Evolutionary conservation across 768 basidiomycete genomes (phyloP).

Genomic region (Xerocomus brunneocitrinus): DNA sequence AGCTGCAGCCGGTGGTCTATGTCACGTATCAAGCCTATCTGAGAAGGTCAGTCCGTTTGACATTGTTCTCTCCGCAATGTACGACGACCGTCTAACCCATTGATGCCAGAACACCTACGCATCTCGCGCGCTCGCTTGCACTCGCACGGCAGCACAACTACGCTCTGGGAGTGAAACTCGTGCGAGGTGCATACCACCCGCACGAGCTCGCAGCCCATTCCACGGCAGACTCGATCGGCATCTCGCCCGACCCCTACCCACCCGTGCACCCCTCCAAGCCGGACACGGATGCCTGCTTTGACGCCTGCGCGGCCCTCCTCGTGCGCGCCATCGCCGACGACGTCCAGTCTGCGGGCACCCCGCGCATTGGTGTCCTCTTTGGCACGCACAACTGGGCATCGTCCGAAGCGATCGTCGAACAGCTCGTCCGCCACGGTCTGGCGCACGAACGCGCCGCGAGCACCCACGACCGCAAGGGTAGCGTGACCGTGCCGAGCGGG

Average conservation of each 20-base stretch:
- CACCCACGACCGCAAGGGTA: constrained; percentile 15
- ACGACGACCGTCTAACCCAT: neutral
- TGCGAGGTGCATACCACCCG: constrained; percentile 87
- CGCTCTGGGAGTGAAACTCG: constrained; percentile 85
- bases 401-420: constrained; percentile 54
- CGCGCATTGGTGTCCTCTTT: constrained; percentile 62
- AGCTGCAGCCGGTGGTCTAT: constrained; percentile 70
- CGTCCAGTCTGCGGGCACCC: constrained; percentile 27
- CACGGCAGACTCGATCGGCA: constrained; percentile 30
- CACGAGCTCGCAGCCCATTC: constrained; percentile 56
- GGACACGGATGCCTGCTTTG: constrained; percentile 73
- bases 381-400: constrained; percentile 85
- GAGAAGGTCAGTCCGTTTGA: constrained; percentile 44
- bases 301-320: constrained; percentile 56
- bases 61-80: neutral
- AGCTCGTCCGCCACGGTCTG: constrained; percentile 54
- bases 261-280: constrained; percentile 68
- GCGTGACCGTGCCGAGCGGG: constrained; percentile 43
- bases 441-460: constrained; percentile 18
- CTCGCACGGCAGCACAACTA: constrained; percentile 67
- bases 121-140: constrained; percentile 58
- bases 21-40: constrained; percentile 90
- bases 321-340: constrained; percentile 53
- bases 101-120: constrained; percentile 53
- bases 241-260: constrained; percentile 53